phyloP scores from a whole-genome alignment of 345 rosid species.

The Eucalyptus camaldulensis region DNA sequence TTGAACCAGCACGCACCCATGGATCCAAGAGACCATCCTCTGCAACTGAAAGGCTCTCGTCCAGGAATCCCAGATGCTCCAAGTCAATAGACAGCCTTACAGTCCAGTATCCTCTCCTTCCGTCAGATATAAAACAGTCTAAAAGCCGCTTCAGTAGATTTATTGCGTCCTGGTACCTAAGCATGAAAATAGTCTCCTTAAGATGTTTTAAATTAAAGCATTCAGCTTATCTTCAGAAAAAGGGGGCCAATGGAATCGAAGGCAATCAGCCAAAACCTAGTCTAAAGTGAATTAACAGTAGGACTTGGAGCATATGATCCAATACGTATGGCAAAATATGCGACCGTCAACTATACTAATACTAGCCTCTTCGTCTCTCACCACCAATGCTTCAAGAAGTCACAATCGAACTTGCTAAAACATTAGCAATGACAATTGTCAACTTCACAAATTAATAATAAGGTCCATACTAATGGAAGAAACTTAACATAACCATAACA shows the following conservation, averaged over 20 bases:
- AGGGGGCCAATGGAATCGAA: background rate
- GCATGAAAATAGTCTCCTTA: conserved; percentile 1
- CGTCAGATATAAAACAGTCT: conserved; percentile 41
- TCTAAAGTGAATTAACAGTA: background rate
- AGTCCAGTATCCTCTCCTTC: conserved; percentile 93
- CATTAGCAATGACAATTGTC: background rate
- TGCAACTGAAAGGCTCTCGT: conserved; percentile 74
- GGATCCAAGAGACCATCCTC: conserved; percentile 74
- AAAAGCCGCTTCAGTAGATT: conserved; percentile 50
- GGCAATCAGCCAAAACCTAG: background rate
- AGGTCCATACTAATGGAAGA: background rate
- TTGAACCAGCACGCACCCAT: conserved; percentile 95
- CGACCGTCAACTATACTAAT: background rate
- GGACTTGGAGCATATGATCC: background rate
- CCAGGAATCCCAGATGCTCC: conserved; percentile 60
- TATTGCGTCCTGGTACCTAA: conserved; percentile 61
- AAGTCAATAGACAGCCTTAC: conserved; percentile 80
- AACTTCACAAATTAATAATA: background rate
- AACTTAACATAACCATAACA: background rate
- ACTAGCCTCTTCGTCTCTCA: background rate
- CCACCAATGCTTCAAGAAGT: background rate
- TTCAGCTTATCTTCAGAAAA: background rate
- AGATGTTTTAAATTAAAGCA: background rate
- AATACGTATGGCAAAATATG: background rate
- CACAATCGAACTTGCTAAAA: background rate